Base-by-base conservation (phyloP, 2,329 filamentous ascomycete species). In the Exophiala sp. region DNA sequence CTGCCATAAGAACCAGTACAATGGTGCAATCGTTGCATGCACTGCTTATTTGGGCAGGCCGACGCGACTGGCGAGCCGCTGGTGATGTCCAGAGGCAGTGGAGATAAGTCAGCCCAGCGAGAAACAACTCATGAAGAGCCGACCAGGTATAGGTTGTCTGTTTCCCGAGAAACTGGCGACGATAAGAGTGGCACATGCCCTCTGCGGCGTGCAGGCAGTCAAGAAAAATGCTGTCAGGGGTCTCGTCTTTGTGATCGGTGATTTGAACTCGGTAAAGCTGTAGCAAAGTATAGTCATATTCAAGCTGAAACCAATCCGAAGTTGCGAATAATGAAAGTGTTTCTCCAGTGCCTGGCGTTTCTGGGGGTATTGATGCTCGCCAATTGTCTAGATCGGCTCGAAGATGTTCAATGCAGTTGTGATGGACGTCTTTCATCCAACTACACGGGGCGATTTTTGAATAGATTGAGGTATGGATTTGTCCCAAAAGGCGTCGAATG, bases 11-110 rank as follows among this genome's bases (percentile, higher is more conserved):
- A 0, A 62, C 60, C 8, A 68, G 44, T 1, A 66, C 50, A 32
- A 64, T 66, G 0, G 60, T 66, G 38, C 64, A 64, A 22, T 55
- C 58, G 6, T 58, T 64, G 46, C 60, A 64, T 2, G 61, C 62
- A 23, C 46, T 62, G 52, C 54, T 65, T 8, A 64, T 52, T 2
- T 58, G 39, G 3, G 56, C 50, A 13, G 56, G 40, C 13, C 52
- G 43, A 14, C 34, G 13, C 2, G 43, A 24, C 22, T 51, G 39
- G 2, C 62, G 55, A 1, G 51, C 57, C 0, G 51, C 47, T 1
- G 60, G 38, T 2, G 62, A 64, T 14, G 53, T 60, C 66, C 65
- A 68, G 2, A 69, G 60, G 40, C 66, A 68, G 50, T 68, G 62
- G 2, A 66, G 57, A 50, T 62, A 64, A 10, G 60, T 63, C 46